Conservation (phyloP, 2,329 filamentous ascomycete species). For the Fusarium pseudonygamai region DNA sequence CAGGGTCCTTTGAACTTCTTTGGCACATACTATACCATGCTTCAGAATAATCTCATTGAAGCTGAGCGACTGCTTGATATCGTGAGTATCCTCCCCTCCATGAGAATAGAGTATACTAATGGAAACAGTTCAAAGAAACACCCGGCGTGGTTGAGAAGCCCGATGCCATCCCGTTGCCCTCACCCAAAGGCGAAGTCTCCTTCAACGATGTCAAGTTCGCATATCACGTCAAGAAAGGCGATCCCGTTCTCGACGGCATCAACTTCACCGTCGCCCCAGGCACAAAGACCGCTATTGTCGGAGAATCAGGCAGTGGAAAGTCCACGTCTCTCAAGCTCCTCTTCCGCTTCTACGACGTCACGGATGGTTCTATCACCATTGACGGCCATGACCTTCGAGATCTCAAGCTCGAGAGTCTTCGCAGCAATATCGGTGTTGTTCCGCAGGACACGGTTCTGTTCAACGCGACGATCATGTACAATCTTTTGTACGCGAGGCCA, state of each 20-base stretch:
- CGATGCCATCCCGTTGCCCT: conserved; percentile 47
- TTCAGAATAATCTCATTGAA: conserved; percentile 58
- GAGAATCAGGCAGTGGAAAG: conserved; percentile 58
- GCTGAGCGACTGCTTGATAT: conserved; percentile 57
- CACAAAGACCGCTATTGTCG: conserved; percentile 57
- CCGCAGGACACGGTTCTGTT: conserved; percentile 59
- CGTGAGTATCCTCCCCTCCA: conserved; percentile 34
- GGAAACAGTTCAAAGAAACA: conserved; percentile 53
- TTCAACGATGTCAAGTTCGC: conserved; percentile 57
- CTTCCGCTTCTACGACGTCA: conserved; percentile 62
- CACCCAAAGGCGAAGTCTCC: conserved; percentile 50
- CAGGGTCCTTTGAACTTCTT: conserved; percentile 72
- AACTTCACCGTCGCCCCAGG: conserved; percentile 55
- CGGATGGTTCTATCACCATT: conserved; percentile 56
- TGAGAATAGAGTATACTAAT: conserved; percentile 11
- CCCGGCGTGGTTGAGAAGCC: conserved; percentile 55
- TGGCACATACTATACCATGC: conserved; percentile 57
- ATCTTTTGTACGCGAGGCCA: conserved; percentile 62
- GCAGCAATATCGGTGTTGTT: conserved; percentile 55
- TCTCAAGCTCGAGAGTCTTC: conserved; percentile 52
- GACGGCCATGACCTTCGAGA: conserved; percentile 57
- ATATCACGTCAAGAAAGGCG: conserved; percentile 51
- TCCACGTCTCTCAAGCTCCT: conserved; percentile 60
- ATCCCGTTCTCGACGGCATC: conserved; percentile 52
- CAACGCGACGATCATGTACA: conserved; percentile 65